phyloP scores from a whole-genome alignment of 202 grass and related monocot species.

The Hordeum pubiflorum region DNA sequence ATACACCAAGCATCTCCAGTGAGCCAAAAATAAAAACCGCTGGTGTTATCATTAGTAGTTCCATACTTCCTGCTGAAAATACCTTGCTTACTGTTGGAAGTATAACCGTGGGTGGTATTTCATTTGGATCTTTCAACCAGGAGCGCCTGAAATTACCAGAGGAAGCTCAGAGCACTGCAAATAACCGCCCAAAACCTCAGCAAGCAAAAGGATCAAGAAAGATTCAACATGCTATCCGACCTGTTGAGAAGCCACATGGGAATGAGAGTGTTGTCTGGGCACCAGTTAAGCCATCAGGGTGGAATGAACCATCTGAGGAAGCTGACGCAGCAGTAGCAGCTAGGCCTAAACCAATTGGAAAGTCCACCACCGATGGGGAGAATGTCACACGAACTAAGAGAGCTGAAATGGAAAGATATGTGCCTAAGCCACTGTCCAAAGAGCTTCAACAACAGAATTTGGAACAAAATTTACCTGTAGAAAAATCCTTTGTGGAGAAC shows the following conservation, averaged over 20 bases:
- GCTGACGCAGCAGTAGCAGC: constrained; percentile 12
- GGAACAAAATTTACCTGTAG: constrained; percentile 21
- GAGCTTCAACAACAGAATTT: constrained; percentile 67
- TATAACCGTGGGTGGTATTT: constrained; percentile 47
- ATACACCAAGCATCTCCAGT: constrained; percentile 21
- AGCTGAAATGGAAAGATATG: constrained; percentile 97
- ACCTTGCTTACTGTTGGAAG: constrained; percentile 49
- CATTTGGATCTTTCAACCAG: constrained; percentile 32
- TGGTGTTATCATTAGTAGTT: constrained; percentile 44
- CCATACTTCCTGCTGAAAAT: constrained; percentile 48
- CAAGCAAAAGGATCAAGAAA: constrained; percentile 52
- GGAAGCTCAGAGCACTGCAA: constrained; percentile 31
- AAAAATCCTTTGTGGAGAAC: constrained; percentile 27
- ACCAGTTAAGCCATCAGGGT: constrained; percentile 51
- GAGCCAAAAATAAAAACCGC: constrained; percentile 35
- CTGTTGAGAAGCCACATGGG: constrained; percentile 52
- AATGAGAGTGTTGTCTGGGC: constrained; percentile 68
- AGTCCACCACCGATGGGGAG: constrained; percentile 40
- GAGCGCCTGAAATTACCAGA: constrained; percentile 36
- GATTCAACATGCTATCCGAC: constrained; percentile 48
- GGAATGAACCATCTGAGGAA: constrained; percentile 53
- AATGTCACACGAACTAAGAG: constrained; percentile 70
- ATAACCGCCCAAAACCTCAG: constrained; percentile 50
- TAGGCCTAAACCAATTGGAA: constrained; percentile 14
- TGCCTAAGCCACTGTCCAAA: constrained; percentile 84